phyloP scores from a whole-genome alignment of 73 alveolate species.

The Loxodes magnus region DNA sequence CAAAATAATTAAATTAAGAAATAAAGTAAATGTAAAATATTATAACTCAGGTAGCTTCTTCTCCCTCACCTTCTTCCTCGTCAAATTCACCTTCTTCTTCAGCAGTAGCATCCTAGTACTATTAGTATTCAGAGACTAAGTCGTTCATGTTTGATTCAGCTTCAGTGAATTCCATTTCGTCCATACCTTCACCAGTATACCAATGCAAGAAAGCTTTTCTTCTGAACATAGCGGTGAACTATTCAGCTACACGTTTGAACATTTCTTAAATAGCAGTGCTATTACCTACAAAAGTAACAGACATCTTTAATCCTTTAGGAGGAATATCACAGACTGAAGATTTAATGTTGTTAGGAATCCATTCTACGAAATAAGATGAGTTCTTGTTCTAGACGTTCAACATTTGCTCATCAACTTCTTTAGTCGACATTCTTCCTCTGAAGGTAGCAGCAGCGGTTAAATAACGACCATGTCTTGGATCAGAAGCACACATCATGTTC shows the following conservation, averaged over 20 bases:
- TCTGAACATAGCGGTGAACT: conserved; percentile 96
- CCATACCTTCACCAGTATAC: conserved; percentile 84
- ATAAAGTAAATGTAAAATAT: no score
- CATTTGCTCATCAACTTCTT: conserved; percentile 95
- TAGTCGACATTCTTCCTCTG: conserved; percentile 99
- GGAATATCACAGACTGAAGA: conserved; percentile 95
- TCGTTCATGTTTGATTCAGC: conserved; percentile 88
- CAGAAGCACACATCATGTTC: conserved; percentile 96
- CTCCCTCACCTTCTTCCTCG: conserved; percentile 77
- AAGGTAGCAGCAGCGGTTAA: conserved; percentile 95
- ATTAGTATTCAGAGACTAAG: conserved; percentile 90
- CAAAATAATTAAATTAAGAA: no score
- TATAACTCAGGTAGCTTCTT: no score
- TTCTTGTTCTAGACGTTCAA: conserved; percentile 88
- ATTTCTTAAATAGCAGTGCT: conserved; percentile 94
- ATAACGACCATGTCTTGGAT: conserved; percentile 96
- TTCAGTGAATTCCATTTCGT: conserved; percentile 46
- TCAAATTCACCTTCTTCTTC: conserved; percentile 88
- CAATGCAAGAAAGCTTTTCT: conserved; percentile 97
- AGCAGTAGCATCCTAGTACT: conserved; percentile 92
- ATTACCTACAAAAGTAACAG: conserved; percentile 95
- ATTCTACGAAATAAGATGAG: conserved; percentile 92
- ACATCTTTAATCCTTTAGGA: conserved; percentile 98
- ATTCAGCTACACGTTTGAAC: conserved; percentile 96
- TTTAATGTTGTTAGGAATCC: conserved; percentile 94